Base-by-base conservation (phyloP, 164 flowering plant genomes). In the Berberis vulgaris region DNA sequence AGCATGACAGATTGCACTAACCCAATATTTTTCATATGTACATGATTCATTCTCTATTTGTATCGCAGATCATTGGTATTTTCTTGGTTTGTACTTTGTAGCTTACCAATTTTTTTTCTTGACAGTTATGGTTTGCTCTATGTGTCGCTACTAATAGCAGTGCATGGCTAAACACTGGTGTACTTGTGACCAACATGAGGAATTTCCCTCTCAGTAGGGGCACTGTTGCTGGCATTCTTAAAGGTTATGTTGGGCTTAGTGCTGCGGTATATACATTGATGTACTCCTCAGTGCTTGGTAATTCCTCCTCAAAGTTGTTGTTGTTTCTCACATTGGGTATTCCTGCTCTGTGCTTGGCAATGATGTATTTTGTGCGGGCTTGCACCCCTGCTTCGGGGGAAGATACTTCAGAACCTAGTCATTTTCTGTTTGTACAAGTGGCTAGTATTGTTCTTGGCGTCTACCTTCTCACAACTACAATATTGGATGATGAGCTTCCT, bases 101-200 rank as follows among this genome's bases (percentile, higher is more conserved):
- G 26, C 26, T 26, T 26, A 26, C 43, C 8, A 7, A 11, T 6
- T 4, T 41, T 39, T 39, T 11, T 70, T 50, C 45, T 52, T 74
- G 70, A 75, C 87, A 91, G 97, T 75, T 91, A 64, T 91, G 91
- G 88, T 5, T 86, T 63, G 93, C 96, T 0, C 78, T 83, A 38
- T 80, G 81, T 64, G 59, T 88, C 50, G 97, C 84, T 60, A 84
- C 96, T 2, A 84, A 88, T 62, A 85, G 96, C 58, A 80, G 81
- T 47, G 88, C 97, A 45, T 91, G 95, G 93, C 64, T 91, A n/a
- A 74, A 82, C 56, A 91, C 93, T 3, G 86, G 80, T 4, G 84
- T 84, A 66, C 83, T 91, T 57, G 97, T 88, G 26, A 91, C 97
- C 58, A 88, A 88, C 76, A 91, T 91, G 95, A 82, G 90, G 66